Base-by-base conservation (phyloP, 306 rosid species). In the Arachis stenosperma region DNA sequence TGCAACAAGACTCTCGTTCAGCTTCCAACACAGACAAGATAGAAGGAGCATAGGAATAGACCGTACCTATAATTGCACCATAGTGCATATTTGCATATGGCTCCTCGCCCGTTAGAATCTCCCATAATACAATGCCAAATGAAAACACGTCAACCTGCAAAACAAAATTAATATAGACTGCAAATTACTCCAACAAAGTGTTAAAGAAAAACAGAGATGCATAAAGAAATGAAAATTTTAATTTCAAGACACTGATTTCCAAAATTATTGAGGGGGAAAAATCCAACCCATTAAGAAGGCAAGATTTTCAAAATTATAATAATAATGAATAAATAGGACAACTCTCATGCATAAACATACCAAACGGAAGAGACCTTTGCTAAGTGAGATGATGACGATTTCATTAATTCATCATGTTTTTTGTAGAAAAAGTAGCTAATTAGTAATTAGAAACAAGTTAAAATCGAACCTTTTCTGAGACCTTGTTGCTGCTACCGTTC, bases 41-140 rank as follows among this genome's bases (percentile, higher is more conserved):
- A n/a, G 57, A 52, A 54, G 71, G 39, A 51, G 42, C 64, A 58
- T 63, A 8, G 59, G 48, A 60, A 75, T 47, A 37, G 70, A 79
- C 9, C 65, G 15, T 48, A 89, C 98, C 98, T 83, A 92, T 92
- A 73, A 92, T 92, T 65, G 97, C 96, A 81, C 96, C 97, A 41
- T 89, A 92, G 84, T 92, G 96, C 97, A 92, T 89, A 78, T 88
- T 88, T 64, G 96, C 96, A 70, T 92, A 92, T 61, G 98, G 98
- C 84, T 92, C 98, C 80, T 92, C 98, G 6, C 96, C 86, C 0
- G 98, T 92, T 14, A 92, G 92, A 81, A 92, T 88, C 82, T 92
- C 98, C 98, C 97, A 92, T 43, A 92, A 67, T 79, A 92, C 97
- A 74, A 92, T 92, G 65, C 96, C 97, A 83, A 92, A 92, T 13